A percentile compares a stretch with the other conserved stretches of the same genome.
Evolutionary conservation across 371 early-diverging fungal species (phyloP).

Genomic region (Polyrhizophydium stewartii): DNA sequence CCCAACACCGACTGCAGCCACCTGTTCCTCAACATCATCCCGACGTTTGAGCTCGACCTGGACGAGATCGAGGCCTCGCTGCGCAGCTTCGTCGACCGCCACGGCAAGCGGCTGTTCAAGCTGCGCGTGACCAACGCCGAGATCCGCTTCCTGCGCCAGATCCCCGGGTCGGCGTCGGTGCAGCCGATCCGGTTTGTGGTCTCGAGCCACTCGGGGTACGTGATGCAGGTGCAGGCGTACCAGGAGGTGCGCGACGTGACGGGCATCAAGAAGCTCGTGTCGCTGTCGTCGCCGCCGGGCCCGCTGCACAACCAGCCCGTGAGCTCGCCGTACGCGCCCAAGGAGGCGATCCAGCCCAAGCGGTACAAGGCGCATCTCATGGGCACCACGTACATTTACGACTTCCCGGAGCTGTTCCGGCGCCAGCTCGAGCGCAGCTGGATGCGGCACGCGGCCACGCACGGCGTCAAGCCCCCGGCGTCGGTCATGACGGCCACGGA

Average conservation of each 20-base stretch:
- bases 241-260: conserved; percentile 63
- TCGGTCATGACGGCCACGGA: conserved; percentile 76
- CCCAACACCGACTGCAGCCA: conserved; percentile 98
- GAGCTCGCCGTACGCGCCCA: conserved; percentile 81
- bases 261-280: conserved; percentile 57
- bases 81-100: conserved; percentile 86
- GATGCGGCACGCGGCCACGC: conserved; percentile 42
- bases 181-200: conserved; percentile 85
- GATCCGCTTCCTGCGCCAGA: conserved; percentile 72
- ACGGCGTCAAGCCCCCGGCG: conserved; percentile 58
- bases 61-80: conserved; percentile 80
- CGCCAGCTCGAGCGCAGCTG: conserved; percentile 73
- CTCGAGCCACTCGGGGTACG: conserved; percentile 87
- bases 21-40: conserved; percentile 95
- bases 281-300: conserved; percentile 65
- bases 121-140: conserved; percentile 92
- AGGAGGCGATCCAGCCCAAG: conserved; percentile 94
- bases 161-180: conserved; percentile 10
- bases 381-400: conserved; percentile 98
- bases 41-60: conserved; percentile 85
- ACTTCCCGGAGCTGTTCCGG: conserved; percentile 95
- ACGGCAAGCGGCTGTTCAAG: conserved; percentile 93
- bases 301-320: conserved; percentile 81
- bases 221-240: conserved; percentile 87
- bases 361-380: conserved; percentile 96